Conservation (phyloP, 225 moss, liverwort and hornwort genomes). For the Lunularia cruciata region DNA sequence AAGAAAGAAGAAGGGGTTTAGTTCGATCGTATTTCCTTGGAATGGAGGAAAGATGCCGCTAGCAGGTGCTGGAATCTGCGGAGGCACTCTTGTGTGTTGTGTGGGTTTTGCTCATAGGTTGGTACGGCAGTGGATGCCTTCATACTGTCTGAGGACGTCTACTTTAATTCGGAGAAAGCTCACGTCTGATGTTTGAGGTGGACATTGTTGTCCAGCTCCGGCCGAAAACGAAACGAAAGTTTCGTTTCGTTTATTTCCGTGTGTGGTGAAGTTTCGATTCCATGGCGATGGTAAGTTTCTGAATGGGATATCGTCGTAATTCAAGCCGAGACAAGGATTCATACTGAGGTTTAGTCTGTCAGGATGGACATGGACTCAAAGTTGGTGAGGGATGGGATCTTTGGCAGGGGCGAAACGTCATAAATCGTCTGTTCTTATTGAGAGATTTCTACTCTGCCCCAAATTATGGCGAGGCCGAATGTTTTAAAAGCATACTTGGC, state of each 20-base stretch:
- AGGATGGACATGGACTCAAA: not conserved
- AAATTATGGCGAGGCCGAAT: slow-evolving; percentile 6
- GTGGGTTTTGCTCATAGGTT: not conserved
- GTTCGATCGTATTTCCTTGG: not conserved
- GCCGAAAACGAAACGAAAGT: too few relatives aligned
- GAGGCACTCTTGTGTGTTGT: not conserved
- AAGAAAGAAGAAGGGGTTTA: slow-evolving; percentile 1
- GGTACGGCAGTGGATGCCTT: not conserved
- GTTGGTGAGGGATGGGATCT: not conserved
- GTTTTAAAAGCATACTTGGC: not conserved
- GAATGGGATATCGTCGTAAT: not conserved
- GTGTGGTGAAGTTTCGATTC: not conserved
- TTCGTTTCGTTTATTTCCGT: not conserved
- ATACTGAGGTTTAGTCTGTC: not conserved
- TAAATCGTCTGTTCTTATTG: not conserved
- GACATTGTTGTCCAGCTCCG: not conserved
- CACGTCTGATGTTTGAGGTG: not conserved
- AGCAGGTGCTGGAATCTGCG: not conserved
- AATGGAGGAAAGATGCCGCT: not conserved
- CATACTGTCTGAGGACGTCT: not conserved
- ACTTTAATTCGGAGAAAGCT: not conserved
- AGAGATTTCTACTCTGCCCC: not conserved
- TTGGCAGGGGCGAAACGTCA: not conserved
- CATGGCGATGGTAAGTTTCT: not conserved
- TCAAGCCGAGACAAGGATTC: not conserved